phyloP scores from a whole-genome alignment of 371 early-diverging fungal genomes.

The Actinomortierella ambigua region DNA sequence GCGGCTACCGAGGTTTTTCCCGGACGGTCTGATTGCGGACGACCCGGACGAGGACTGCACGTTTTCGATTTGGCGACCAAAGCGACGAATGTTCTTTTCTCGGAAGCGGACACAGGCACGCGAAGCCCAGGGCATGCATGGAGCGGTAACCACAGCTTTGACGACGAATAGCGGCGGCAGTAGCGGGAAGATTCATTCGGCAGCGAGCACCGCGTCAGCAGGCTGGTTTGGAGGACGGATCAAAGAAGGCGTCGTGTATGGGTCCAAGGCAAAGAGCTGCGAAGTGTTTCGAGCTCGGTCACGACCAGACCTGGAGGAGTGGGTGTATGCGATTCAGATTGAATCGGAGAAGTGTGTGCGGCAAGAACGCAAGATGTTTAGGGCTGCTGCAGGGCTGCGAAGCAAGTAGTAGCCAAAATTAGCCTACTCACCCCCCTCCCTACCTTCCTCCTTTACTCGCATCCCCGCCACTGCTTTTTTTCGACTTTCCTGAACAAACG shows the following conservation, averaged over 20 bases:
- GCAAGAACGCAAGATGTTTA: constrained; percentile 22
- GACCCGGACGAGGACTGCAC: constrained; percentile 57
- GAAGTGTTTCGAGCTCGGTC: constrained; percentile 35
- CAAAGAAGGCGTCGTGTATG: constrained; percentile 41
- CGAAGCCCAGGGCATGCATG: too few relatives aligned
- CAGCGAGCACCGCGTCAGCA: too few relatives aligned
- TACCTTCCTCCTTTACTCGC: too few relatives aligned
- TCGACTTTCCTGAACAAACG: too few relatives aligned
- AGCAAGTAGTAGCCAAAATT: too few relatives aligned
- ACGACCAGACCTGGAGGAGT: constrained; percentile 43
- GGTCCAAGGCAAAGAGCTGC: constrained; percentile 21
- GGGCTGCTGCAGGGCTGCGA: background rate
- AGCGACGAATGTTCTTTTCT: constrained; percentile 48
- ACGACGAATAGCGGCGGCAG: too few relatives aligned
- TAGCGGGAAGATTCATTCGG: too few relatives aligned
- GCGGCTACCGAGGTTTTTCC: constrained; percentile 51
- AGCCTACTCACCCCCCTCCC: too few relatives aligned
- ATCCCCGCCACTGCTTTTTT: too few relatives aligned
- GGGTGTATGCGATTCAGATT: constrained; percentile 46
- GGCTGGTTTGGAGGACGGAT: background rate
- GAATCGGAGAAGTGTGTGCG: constrained; percentile 46
- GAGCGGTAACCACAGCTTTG: too few relatives aligned
- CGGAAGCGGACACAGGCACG: background rate
- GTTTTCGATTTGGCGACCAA: constrained; percentile 64
- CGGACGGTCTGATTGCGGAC: constrained; percentile 53